Evolutionary conservation across 176 grass and related monocot genomes (phyloP).

Genomic region (Pontederia paniculata): DNA sequence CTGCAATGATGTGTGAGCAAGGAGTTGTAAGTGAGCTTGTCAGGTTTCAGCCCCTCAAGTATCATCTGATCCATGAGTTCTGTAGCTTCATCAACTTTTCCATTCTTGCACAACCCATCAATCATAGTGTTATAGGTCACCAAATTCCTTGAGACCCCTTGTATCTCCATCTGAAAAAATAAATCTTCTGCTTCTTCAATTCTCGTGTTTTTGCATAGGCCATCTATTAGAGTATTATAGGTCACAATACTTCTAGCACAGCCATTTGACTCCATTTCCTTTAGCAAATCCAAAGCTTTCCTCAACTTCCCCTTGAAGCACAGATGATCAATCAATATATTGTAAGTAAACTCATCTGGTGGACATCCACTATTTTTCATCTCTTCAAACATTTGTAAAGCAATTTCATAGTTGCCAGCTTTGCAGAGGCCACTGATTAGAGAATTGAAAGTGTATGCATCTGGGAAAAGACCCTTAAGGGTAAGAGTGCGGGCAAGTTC

Average conservation of each 20-base stretch:
- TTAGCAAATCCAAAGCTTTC: slow-evolving; percentile 71
- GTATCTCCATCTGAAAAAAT: slow-evolving; percentile 84
- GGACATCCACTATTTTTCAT: slow-evolving; percentile 75
- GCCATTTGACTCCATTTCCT: slow-evolving; percentile 72
- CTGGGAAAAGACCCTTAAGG: slow-evolving; percentile 55
- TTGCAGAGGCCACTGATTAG: slow-evolving; percentile 69
- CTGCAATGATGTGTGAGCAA: slow-evolving; percentile 85
- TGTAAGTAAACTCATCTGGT: slow-evolving; percentile 76
- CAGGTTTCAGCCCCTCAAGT: slow-evolving; percentile 52
- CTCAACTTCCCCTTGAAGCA: slow-evolving; percentile 46
- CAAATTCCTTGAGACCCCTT: slow-evolving; percentile 58
- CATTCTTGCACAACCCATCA: slow-evolving; percentile 66
- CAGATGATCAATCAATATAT: slow-evolving; percentile 64
- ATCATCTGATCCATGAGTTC: slow-evolving; percentile 71
- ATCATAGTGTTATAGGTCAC: slow-evolving; percentile 64
- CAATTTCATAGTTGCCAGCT: slow-evolving; percentile 55
- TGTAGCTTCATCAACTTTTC: slow-evolving; percentile 61
- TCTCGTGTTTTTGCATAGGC: slow-evolving; percentile 74
- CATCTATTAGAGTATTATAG: slow-evolving; percentile 74
- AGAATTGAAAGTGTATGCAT: slow-evolving; percentile 84
- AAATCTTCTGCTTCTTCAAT: slow-evolving; percentile 78
- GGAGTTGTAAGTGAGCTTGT: slow-evolving; percentile 81
- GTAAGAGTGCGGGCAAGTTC: slow-evolving; percentile 57
- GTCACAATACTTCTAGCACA: slow-evolving; percentile 48
- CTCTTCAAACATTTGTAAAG: slow-evolving; percentile 66